A percentile compares a stretch with the other conserved stretches of the same genome.
Evolutionary conservation across 345 rosid genomes (phyloP).

Genomic region (Rubroshorea leprosula): DNA sequence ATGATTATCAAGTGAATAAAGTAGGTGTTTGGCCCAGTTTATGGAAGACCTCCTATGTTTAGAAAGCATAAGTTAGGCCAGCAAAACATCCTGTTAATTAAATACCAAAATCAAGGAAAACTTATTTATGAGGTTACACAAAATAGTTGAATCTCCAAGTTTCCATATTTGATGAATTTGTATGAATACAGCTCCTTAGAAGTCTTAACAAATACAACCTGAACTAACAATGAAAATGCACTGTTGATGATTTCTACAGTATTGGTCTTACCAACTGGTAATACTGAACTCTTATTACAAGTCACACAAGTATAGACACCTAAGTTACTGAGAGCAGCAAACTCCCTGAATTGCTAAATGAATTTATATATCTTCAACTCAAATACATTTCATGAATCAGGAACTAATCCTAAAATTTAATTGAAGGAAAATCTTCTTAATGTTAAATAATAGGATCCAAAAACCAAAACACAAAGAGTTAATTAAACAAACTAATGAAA

Average conservation of each 20-base stretch:
- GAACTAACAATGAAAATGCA: background rate
- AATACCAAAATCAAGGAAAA: background rate
- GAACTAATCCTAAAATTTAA: background rate
- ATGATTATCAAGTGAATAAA: background rate
- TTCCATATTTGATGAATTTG: background rate
- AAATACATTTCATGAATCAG: too few species aligned
- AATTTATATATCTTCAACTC: background rate
- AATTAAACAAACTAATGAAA: too few species aligned
- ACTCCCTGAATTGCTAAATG: background rate
- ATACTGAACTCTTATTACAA: background rate
- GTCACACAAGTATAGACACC: background rate
- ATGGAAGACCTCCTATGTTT: too few species aligned
- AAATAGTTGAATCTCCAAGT: background rate
- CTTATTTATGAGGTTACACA: background rate
- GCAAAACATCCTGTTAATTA: too few species aligned
- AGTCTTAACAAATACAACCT: background rate
- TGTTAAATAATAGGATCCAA: too few species aligned
- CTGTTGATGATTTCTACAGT: background rate
- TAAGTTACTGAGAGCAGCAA: background rate
- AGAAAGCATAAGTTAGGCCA: too few species aligned
- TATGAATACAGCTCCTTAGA: too few species aligned
- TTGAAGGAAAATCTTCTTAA: too few species aligned
- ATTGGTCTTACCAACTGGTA: background rate
- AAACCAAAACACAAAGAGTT: background rate
- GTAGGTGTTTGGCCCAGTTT: too few species aligned